Evolutionary conservation across 495 filamentous ascomycete species (phyloP).

Genomic region (Daldinia loculata): DNA sequence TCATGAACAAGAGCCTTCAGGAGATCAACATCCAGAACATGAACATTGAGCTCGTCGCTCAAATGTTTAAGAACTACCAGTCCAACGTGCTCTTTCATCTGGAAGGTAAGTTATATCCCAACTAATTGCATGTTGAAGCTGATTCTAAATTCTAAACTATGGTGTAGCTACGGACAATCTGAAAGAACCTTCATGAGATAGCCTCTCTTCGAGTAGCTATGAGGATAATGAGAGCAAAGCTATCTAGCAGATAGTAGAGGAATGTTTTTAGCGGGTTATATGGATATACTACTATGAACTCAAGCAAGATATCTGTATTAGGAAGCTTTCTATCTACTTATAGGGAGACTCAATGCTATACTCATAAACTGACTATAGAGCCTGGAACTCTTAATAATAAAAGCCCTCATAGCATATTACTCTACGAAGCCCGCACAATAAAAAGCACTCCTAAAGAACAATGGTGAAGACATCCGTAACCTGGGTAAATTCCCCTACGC

Average conservation of each 20-base stretch:
- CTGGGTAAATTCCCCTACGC: no score
- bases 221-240: not conserved
- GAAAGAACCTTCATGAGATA: conserved; percentile 73
- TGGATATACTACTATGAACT: not conserved
- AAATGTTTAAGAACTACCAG: conserved; percentile 99
- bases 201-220: not conserved
- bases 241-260: not conserved
- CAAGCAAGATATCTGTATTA: not conserved
- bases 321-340: not conserved
- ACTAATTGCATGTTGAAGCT: not conserved
- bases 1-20: conserved; percentile 92
- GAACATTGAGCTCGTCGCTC: conserved; percentile 96
- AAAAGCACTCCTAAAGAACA: no score
- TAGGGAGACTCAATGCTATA: not conserved
- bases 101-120: conserved; percentile 70
- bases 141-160: conserved; percentile 3
- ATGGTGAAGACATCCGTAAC: no score
- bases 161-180: conserved; percentile 81
- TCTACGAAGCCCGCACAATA: no score
- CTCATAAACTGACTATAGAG: not conserved
- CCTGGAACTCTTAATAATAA: no score
- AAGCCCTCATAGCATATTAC: no score
- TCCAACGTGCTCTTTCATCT: conserved; percentile 97
- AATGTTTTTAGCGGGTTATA: not conserved
- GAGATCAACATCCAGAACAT: conserved; percentile 98